phyloP scores from a whole-genome alignment of 257 asterid genomes.

The Solanum medicagineum region DNA sequence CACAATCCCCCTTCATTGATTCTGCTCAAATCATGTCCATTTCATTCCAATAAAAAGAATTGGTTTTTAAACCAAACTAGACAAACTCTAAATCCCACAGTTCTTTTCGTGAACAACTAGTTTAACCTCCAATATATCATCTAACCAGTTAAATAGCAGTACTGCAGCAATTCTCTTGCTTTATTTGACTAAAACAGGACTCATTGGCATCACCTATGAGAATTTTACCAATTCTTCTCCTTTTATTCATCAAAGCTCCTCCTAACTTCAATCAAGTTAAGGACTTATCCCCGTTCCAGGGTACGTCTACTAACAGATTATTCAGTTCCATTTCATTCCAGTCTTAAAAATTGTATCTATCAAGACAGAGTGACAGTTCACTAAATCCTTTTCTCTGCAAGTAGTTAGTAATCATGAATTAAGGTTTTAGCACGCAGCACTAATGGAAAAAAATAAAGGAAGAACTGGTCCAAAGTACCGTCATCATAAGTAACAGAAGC shows the following conservation, averaged over 20 bases:
- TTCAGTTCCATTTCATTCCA: neutral
- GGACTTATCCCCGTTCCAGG: neutral
- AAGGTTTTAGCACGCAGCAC: neutral
- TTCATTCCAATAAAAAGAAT: neutral
- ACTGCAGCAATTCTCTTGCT: neutral
- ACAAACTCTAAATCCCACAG: neutral
- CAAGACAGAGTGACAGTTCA: neutral
- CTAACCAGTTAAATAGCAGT: neutral
- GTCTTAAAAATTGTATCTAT: neutral
- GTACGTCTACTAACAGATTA: neutral
- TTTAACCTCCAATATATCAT: neutral
- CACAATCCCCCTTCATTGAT: neutral
- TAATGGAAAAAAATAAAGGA: neutral
- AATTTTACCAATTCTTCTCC: neutral
- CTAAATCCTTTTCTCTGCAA: neutral
- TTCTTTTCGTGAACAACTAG: neutral
- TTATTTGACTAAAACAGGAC: neutral
- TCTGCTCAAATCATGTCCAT: neutral
- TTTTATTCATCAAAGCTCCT: neutral
- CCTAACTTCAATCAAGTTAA: neutral
- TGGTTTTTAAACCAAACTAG: neutral
- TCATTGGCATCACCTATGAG: neutral
- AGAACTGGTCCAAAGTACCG: neutral
- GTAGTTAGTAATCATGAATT: neutral
- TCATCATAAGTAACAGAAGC: slow-evolving; percentile 10